phyloP scores from a whole-genome alignment of 176 grass and related monocot genomes.

The Juncus inflexus region DNA sequence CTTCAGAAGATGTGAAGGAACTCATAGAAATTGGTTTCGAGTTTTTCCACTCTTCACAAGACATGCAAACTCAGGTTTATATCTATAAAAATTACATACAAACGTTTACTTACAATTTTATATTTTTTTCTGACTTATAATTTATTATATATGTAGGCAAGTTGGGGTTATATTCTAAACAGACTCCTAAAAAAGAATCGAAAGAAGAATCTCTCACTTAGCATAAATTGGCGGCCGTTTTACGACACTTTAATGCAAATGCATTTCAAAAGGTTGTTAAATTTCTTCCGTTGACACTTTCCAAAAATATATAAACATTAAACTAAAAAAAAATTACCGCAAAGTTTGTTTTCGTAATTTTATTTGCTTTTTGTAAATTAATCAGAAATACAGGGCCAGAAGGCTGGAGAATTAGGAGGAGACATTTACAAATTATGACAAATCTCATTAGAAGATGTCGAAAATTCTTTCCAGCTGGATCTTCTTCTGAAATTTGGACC shows the following conservation, averaged over 20 bases:
- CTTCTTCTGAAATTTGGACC: constrained; percentile 80
- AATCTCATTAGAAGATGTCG: constrained; percentile 63
- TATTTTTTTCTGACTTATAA: constrained; percentile 13
- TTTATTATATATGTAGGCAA: constrained; percentile 45
- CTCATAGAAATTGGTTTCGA: constrained; percentile 75
- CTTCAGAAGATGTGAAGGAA: constrained; percentile 61
- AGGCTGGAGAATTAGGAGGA: constrained; percentile 72
- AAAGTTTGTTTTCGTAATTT: no score
- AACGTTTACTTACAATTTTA: constrained; percentile 5
- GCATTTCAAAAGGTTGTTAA: constrained; percentile 81
- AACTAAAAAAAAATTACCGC: no score
- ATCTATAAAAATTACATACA: background rate
- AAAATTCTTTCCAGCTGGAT: constrained; percentile 77
- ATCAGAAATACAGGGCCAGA: constrained; percentile 94
- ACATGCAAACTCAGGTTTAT: constrained; percentile 79
- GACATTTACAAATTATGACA: constrained; percentile 65
- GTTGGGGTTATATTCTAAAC: constrained; percentile 68
- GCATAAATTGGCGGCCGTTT: constrained; percentile 74
- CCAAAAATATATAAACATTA: no score
- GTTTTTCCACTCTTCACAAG: constrained; percentile 64
- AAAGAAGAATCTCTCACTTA: constrained; percentile 53
- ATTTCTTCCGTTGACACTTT: no score
- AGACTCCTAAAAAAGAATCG: constrained; percentile 69
- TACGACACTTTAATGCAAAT: constrained; percentile 79
- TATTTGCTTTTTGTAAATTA: constrained; percentile 10